Evolutionary conservation across 345 rosid genomes (phyloP), one percentile per base, ranked within the genome.

Genomic region (Rhodamnia argentea): DNA sequence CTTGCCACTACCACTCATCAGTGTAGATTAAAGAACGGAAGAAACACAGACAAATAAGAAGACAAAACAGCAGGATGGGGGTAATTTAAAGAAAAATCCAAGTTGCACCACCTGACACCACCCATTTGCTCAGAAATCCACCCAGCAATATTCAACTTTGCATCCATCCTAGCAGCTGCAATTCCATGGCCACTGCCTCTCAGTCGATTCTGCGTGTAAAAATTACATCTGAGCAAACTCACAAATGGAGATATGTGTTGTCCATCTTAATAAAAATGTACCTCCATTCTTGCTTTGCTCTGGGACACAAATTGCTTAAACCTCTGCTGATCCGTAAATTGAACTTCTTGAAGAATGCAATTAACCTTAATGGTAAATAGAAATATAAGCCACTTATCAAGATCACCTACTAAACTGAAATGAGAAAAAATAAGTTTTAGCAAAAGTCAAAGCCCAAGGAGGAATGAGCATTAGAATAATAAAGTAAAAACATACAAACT

Each of bases 71-170:
- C 7, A 0, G 81, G 81, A 70, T 70, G 26, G 7, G 40, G 40
- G 24, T 70, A 8, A 70, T 9, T 37, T 50, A 83, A 56, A 85
- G 83, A 75, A 47, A 84, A 76, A 53, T 27, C 52, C 23, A 85
- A 27, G 86, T n/a, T 87, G 82, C 88, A 88, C 82, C 84, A 97
- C 99, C 99, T 96, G 90, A 95, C 87, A 90, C 99, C 99, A 90
- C 98, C 96, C 98, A 97, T 97, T 92, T 96, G 99, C 87, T 97
- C 99, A 88, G 99, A 96, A 85, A 97, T 90, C 99, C 98, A 96
- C 85, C 99, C 99, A 16, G 99, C 93, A 88, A 91, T 83, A 88
- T 94, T 96, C 88, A 96, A 90, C 94, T 94, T 96, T 84, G 98
- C 99, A 90, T 94, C 98, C 99, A 96, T 94, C 89, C 99, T 94